Base-by-base conservation (phyloP, 495 filamentous ascomycete genomes). In the Podospora anserina region DNA sequence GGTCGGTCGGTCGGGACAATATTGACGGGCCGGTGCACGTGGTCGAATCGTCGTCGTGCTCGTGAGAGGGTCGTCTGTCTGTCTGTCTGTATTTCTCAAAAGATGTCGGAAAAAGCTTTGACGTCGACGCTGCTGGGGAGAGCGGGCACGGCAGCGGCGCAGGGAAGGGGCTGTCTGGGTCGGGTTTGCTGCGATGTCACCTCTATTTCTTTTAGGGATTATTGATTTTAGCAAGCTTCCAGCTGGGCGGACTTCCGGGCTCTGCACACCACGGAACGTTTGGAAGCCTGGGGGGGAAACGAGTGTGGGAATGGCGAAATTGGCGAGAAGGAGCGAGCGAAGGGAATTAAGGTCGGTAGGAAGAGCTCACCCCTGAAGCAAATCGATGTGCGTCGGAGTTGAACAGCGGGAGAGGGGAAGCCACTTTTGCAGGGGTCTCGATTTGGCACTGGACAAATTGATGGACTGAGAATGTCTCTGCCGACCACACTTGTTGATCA, bases 371-470 rank as follows among this genome's bases (percentile, higher is more conserved):
- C 61, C 61, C 61, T 63, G 61, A 63, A 63, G 18, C 61, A 63
- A 39, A 63, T 32, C 16, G 23, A 18, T 19, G 61, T 18, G 61
- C 61, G 23, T 63, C 16, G 61, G 32, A 63, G 61, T 63, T 32
- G n/a, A 63, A 32, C 28, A 32, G 7, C 26, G 32, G 5, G 60
- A 23, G 58, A n/a, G 59, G 59, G 55, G 55, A 58, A 61, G 59
- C 59, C 59, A 61, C 61, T 63, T 61, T 61, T 63, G 61, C 61
- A 63, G 61, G 61, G 61, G 32, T 63, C 61, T 34, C 23, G 13
- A 19, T 19, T 39, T 18, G 20, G 28, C 28, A 18, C 60, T 23
- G 23, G 23, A 23, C 23, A 23, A 28, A 23, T 23, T 63, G 60
- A 28, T 27, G 34, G 18, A 23, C 23, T 23, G 26, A 63, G 28